These are phyloP conservation scores for Macroventuria anomochaeta DNA, from an alignment of 2,329 filamentous ascomycete species.

Conservation along the genomic window DNA sequence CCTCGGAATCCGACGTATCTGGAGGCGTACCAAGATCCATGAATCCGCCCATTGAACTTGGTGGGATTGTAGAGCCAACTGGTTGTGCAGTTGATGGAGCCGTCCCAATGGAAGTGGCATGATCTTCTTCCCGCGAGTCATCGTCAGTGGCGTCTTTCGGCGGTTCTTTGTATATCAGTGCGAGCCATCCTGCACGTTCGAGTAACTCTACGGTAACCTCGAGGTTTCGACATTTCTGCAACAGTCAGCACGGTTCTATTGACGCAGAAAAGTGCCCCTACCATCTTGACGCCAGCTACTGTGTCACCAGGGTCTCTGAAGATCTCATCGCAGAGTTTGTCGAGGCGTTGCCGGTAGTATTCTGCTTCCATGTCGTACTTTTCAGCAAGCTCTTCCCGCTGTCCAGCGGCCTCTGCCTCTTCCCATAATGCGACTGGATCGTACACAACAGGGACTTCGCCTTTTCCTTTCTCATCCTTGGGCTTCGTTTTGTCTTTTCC, in stretches of 20 bases:
- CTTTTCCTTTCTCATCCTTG: neutral
- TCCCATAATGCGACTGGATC: constrained; percentile 31
- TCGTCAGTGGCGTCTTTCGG: constrained; percentile 3
- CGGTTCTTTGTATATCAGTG: constrained; percentile 23
- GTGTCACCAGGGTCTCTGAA: constrained; percentile 56
- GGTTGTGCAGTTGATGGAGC: neutral
- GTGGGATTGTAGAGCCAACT: too few species aligned
- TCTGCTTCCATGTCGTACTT: constrained; percentile 20
- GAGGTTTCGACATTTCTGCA: constrained; percentile 64
- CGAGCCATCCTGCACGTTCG: constrained; percentile 58
- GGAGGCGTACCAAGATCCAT: constrained; percentile 32
- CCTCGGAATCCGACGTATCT: constrained; percentile 10
- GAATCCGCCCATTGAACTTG: too few species aligned
- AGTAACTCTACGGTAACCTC: constrained; percentile 70
- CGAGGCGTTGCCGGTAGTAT: constrained; percentile 26
- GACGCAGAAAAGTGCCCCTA: too few species aligned
- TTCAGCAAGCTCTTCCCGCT: constrained; percentile 19
- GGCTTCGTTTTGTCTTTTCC: constrained; percentile 18
- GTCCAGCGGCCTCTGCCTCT: constrained; percentile 24
- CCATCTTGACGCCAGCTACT: constrained; percentile 38
- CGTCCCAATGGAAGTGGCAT: neutral
- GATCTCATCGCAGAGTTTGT: constrained; percentile 30
- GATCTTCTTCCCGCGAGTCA: neutral
- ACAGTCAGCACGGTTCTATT: too few species aligned
- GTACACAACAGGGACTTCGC: constrained; percentile 14